phyloP scores from a whole-genome alignment of 495 filamentous ascomycete species.

The Talaromyces proteolyticus region DNA sequence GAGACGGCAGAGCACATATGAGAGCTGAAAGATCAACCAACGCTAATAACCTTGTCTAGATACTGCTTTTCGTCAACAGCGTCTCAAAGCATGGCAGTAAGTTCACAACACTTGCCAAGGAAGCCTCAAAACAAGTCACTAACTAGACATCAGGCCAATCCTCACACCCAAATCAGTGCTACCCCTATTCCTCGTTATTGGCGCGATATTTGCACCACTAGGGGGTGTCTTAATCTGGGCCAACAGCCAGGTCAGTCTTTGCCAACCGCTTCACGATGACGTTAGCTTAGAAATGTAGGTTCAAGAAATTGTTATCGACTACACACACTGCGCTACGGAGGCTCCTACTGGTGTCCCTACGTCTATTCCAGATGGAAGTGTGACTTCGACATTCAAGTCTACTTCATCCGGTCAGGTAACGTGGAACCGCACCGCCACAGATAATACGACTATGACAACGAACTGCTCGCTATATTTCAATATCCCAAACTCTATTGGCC shows the following conservation, averaged over 20 bases:
- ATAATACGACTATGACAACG: constrained; percentile 7
- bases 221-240: constrained; percentile 81
- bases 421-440: constrained; percentile 21
- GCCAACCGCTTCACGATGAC: neutral
- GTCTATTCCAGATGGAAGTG: constrained; percentile 47
- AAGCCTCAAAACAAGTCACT: neutral
- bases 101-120: constrained; percentile 20
- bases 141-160: constrained; percentile 58
- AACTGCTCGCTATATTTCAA: constrained; percentile 68
- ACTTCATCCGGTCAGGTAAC: constrained; percentile 23
- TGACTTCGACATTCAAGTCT: constrained; percentile 62
- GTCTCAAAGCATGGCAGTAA: constrained; percentile 92
- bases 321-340: constrained; percentile 62
- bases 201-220: constrained; percentile 82
- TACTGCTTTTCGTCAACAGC: constrained; percentile 88
- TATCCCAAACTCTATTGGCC: constrained; percentile 68
- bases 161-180: constrained; percentile 89
- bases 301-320: constrained; percentile 86
- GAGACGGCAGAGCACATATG: neutral
- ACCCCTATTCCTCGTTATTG: constrained; percentile 81
- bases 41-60: constrained; percentile 40
- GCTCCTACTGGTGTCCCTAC: constrained; percentile 31
- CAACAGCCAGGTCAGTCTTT: constrained; percentile 55
- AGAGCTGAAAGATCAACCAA: neutral
- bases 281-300: constrained; percentile 46